Evolutionary conservation across 2,329 filamentous ascomycete genomes (phyloP).

Genomic region (Phialophora verrucosa): DNA sequence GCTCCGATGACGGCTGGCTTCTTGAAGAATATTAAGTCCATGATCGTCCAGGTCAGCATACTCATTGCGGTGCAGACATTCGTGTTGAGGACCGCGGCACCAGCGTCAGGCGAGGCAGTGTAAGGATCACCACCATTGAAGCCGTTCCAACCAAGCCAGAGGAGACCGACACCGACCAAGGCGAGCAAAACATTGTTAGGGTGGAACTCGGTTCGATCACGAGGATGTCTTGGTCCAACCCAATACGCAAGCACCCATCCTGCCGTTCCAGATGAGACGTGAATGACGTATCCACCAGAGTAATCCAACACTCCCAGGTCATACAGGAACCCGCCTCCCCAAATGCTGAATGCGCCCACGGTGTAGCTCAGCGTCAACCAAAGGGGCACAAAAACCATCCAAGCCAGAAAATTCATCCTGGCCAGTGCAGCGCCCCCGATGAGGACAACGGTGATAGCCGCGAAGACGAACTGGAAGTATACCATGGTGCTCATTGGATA

Average conservation of each 20-base stretch:
- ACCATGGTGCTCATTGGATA: constrained; percentile 58
- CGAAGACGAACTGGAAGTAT: constrained; percentile 62
- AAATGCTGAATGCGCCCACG: constrained; percentile 51
- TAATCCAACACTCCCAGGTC: constrained; percentile 58
- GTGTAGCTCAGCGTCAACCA: constrained; percentile 57
- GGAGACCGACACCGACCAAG: constrained; percentile 56
- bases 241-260: constrained; percentile 56
- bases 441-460: constrained; percentile 58
- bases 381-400: constrained; percentile 60
- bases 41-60: constrained; percentile 54
- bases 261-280: constrained; percentile 59
- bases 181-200: constrained; percentile 56
- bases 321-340: constrained; percentile 56
- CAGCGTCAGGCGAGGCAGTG: constrained; percentile 56
- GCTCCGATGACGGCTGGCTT: constrained; percentile 59
- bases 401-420: constrained; percentile 58
- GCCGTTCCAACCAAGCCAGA: constrained; percentile 61
- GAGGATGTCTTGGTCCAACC: constrained; percentile 54
- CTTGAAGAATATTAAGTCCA: constrained; percentile 56
- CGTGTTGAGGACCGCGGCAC: constrained; percentile 59
- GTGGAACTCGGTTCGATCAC: constrained; percentile 53
- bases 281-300: constrained; percentile 60
- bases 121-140: constrained; percentile 63
- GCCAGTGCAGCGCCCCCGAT: constrained; percentile 55
- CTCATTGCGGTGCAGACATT: constrained; percentile 58